Conservation (phyloP, 306 rosid species). For the Glycine soja region DNA sequence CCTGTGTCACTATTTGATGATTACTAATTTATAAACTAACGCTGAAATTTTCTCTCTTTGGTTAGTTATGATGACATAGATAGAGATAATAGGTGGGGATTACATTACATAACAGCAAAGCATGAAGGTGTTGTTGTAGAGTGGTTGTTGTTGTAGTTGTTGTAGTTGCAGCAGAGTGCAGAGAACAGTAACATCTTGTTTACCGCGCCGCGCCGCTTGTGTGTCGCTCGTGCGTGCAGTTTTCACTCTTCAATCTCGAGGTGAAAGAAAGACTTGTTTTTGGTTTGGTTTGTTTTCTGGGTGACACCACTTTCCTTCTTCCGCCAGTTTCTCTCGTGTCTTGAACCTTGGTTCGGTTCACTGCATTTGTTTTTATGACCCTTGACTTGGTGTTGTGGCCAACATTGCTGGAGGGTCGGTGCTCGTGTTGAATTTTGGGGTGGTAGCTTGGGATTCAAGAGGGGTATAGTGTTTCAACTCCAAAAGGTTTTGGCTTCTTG, state of each 20-base stretch:
- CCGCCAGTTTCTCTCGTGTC: slow-evolving; percentile 68
- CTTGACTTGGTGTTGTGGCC: slow-evolving; percentile 52
- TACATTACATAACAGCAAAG: not conserved
- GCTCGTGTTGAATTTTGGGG: slow-evolving; percentile 52
- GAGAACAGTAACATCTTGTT: slow-evolving; percentile 56
- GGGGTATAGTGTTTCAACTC: slow-evolving; percentile 42
- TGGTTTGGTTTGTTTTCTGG: slow-evolving; percentile 25
- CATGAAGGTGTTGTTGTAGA: not conserved
- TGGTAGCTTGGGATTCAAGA: slow-evolving; percentile 41
- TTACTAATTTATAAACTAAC: slow-evolving; percentile 6
- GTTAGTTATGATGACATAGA: slow-evolving; percentile 17
- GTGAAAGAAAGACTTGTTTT: not conserved
- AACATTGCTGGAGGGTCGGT: slow-evolving; percentile 71
- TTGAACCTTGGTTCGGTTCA: slow-evolving; percentile 51
- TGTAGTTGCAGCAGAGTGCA: not conserved
- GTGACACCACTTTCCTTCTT: slow-evolving; percentile 57
- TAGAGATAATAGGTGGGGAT: slow-evolving; percentile 48
- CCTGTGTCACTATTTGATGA: slow-evolving; percentile 15
- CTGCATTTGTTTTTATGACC: slow-evolving; percentile 56
- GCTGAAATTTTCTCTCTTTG: slow-evolving; percentile 18
- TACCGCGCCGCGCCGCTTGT: slow-evolving; percentile 67
- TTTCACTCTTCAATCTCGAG: slow-evolving; percentile 43
- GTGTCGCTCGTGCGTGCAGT: slow-evolving; percentile 66
- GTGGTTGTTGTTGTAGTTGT: slow-evolving; percentile 41
- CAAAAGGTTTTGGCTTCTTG: slow-evolving; percentile 13